phyloP scores from a whole-genome alignment of 768 basidiomycete species.

The Cubamyces sp. region DNA sequence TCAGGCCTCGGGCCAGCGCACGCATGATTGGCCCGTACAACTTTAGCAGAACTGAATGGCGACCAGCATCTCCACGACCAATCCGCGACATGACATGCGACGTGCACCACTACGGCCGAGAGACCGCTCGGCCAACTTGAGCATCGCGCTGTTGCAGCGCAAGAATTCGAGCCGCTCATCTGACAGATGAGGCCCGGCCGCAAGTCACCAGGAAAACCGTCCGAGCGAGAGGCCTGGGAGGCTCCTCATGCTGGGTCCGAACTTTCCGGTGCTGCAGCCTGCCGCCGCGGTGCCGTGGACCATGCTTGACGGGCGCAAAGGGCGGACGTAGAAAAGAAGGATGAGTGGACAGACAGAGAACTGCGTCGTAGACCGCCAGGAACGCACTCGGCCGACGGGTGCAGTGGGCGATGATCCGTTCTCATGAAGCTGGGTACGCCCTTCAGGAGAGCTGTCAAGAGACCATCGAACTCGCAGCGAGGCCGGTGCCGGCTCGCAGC shows the following conservation, averaged over 20 bases:
- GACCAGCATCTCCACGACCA: no score
- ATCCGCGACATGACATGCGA: no score
- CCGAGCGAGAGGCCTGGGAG: not conserved
- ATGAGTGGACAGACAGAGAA: not conserved
- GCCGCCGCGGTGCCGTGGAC: no score
- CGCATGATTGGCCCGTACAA: no score
- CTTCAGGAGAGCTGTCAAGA: not conserved
- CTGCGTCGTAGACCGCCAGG: no score
- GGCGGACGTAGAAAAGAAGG: not conserved
- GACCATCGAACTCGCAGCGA: not conserved
- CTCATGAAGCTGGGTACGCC: slow-evolving; percentile 6
- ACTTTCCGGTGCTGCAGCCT: not conserved
- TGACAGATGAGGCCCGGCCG: slow-evolving; percentile 12
- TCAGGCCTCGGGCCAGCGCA: no score
- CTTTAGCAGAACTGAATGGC: no score
- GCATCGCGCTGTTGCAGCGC: no score
- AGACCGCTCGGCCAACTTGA: no score
- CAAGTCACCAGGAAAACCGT: not conserved
- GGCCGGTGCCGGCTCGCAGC: not conserved
- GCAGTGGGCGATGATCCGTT: slow-evolving; percentile 7
- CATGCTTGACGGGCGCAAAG: no score
- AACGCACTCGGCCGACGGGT: slow-evolving; percentile 1
- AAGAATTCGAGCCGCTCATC: not conserved
- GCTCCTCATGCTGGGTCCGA: not conserved
- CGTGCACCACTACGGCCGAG: no score